Conservation (phyloP, 2,329 filamentous ascomycete species). For the Mycogone perniciosa region DNA sequence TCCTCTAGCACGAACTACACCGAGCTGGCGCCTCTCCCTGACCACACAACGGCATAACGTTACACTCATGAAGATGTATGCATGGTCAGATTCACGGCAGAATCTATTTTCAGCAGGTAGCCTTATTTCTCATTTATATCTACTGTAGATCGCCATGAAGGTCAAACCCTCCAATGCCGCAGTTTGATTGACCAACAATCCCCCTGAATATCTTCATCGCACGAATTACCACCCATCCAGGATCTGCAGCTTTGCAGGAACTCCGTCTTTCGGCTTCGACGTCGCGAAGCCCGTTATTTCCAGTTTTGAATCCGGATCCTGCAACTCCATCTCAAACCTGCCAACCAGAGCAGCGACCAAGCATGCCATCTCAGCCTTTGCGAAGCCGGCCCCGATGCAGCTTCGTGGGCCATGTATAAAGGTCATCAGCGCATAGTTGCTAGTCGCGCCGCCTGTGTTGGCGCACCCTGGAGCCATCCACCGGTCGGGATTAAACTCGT, state of each 20-base stretch:
- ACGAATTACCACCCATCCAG: not conserved
- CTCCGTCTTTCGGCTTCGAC: constrained; percentile 1
- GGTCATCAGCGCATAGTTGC: constrained; percentile 65
- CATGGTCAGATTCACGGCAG: too few species aligned
- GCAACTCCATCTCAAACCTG: constrained; percentile 2
- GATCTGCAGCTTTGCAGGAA: not conserved
- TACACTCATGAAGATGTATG: too few species aligned
- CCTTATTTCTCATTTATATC: too few species aligned
- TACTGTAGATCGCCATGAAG: too few species aligned
- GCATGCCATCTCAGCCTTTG: constrained; percentile 67
- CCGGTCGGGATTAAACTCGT: constrained; percentile 69
- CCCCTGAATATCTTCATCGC: too few species aligned
- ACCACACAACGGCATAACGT: too few species aligned
- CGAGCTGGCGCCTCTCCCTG: too few species aligned
- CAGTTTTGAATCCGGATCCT: not conserved
- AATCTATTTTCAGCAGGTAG: too few species aligned
- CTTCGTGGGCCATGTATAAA: constrained; percentile 78
- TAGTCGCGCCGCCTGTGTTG: not conserved
- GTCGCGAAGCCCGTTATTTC: not conserved
- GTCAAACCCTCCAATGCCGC: too few species aligned
- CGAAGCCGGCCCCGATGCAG: constrained; percentile 73
- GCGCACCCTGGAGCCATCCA: constrained; percentile 48
- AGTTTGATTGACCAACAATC: too few species aligned
- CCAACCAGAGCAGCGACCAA: constrained; percentile 58
- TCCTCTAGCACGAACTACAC: too few species aligned